Percentiles rank a stretch among this genome's conserved stretches.
Evolutionary conservation across 2,329 filamentous ascomycete species (phyloP).

Genomic region (Didymella exigua): DNA sequence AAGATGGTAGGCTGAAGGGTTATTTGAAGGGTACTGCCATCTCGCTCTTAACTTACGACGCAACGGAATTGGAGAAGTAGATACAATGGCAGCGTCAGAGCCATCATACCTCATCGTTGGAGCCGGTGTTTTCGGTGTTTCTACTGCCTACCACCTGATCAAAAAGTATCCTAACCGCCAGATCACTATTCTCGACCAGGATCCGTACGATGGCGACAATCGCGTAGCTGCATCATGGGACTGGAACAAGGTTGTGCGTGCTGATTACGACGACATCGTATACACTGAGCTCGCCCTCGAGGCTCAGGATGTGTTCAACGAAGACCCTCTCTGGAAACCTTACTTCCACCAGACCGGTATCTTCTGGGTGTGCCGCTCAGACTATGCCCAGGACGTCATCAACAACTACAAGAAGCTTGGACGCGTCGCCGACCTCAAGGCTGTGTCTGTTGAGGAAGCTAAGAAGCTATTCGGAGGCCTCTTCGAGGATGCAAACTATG

Average conservation of each 20-base stretch:
- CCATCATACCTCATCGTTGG: constrained; percentile 45
- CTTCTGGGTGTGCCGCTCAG: constrained; percentile 49
- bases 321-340: constrained; percentile 61
- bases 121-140: constrained; percentile 47
- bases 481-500: constrained; percentile 66
- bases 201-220: constrained; percentile 40
- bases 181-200: constrained; percentile 50
- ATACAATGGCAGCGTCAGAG: constrained; percentile 37
- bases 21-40: constrained; percentile 12
- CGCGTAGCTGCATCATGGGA: constrained; percentile 69
- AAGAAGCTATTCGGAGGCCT: constrained; percentile 63
- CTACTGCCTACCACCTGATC: constrained; percentile 49
- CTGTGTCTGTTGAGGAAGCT: constrained; percentile 56
- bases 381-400: constrained; percentile 57
- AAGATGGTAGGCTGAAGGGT: constrained; percentile 25
- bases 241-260: constrained; percentile 74
- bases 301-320: constrained; percentile 66
- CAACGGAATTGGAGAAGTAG: constrained; percentile 18
- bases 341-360: constrained; percentile 60
- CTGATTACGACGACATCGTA: constrained; percentile 68
- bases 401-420: constrained; percentile 58
- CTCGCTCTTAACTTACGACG: constrained; percentile 20
- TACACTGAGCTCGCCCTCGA: constrained; percentile 71
- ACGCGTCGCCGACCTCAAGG: constrained; percentile 53
- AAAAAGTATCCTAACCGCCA: constrained; percentile 50